phyloP scores from a whole-genome alignment of 139 green algal species.

The Coelastrella sp. region DNA sequence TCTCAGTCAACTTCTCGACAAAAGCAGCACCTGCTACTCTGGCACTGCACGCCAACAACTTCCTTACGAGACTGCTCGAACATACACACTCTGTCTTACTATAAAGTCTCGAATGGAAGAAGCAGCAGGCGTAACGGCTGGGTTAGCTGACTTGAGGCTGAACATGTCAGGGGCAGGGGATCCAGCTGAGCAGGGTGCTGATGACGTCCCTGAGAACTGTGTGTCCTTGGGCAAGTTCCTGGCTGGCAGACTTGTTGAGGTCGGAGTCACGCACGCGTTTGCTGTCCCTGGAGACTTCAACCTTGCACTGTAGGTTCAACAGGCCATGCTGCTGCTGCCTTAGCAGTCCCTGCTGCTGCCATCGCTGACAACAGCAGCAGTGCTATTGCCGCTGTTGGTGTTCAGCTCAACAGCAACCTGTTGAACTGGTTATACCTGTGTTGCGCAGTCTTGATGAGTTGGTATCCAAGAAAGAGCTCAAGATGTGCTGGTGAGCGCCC shows the following conservation, averaged over 20 bases:
- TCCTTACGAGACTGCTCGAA: no score
- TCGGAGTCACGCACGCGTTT: constrained; percentile 58
- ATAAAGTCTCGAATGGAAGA: background rate
- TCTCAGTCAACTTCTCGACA: no score
- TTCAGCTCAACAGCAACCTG: no score
- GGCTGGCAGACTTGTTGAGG: constrained; percentile 59
- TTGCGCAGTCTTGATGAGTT: constrained; percentile 60
- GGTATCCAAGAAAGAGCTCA: constrained; percentile 58
- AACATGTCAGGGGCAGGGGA: background rate
- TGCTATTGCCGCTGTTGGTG: no score
- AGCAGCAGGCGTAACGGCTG: background rate
- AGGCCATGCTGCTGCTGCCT: background rate
- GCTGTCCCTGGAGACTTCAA: background rate
- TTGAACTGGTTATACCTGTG: no score
- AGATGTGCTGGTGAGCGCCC: constrained; percentile 61
- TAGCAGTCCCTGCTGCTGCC: no score
- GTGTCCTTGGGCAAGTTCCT: constrained; percentile 29
- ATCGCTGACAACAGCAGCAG: no score
- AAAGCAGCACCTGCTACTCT: no score
- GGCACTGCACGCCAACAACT: no score
- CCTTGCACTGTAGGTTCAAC: background rate
- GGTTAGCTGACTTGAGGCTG: background rate
- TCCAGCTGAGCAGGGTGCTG: background rate
- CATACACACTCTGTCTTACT: no score
- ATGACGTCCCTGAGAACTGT: background rate